phyloP scores from a whole-genome alignment of 257 asterid species.

The Craterostigma plantagineum region DNA sequence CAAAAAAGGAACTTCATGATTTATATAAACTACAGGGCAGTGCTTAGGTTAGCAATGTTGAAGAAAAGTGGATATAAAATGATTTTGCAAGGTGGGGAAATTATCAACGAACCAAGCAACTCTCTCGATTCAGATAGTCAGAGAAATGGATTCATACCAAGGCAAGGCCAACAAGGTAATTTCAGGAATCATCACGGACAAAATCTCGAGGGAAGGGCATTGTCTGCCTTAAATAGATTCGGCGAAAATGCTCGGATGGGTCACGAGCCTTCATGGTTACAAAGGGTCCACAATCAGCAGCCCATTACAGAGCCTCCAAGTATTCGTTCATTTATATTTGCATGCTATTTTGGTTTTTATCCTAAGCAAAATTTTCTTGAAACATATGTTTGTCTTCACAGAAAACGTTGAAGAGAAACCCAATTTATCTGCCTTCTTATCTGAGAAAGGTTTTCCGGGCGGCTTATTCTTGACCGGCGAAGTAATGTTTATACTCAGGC shows the following conservation, averaged over 20 bases:
- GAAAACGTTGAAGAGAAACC: conserved; percentile 28
- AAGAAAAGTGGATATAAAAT: too few species aligned
- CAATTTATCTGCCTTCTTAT: conserved; percentile 39
- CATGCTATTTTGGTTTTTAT: background rate
- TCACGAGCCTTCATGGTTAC: conserved; percentile 71
- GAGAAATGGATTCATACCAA: too few species aligned
- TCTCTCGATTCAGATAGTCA: too few species aligned
- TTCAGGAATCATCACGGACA: conserved; percentile 18
- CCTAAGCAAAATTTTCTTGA: background rate
- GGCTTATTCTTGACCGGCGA: conserved; percentile 71
- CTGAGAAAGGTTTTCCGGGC: conserved; percentile 56
- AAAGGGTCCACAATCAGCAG: conserved; percentile 62
- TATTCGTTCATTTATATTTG: background rate
- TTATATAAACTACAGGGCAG: conserved; percentile 33
- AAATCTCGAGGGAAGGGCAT: conserved; percentile 81
- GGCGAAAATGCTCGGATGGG: conserved; percentile 63
- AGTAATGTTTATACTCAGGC: conserved; percentile 65
- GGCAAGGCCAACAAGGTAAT: too few species aligned
- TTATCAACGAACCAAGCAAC: too few species aligned
- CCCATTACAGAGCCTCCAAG: conserved; percentile 35
- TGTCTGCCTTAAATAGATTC: conserved; percentile 75
- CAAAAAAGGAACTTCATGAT: too few species aligned
- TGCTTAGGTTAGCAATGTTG: conserved; percentile 74
- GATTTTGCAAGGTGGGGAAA: too few species aligned
- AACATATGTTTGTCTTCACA: conserved; percentile 13